These are phyloP conservation scores for Penicillium sp. DNA, from an alignment of 2,329 filamentous ascomycete species.

Conservation along the genomic window DNA sequence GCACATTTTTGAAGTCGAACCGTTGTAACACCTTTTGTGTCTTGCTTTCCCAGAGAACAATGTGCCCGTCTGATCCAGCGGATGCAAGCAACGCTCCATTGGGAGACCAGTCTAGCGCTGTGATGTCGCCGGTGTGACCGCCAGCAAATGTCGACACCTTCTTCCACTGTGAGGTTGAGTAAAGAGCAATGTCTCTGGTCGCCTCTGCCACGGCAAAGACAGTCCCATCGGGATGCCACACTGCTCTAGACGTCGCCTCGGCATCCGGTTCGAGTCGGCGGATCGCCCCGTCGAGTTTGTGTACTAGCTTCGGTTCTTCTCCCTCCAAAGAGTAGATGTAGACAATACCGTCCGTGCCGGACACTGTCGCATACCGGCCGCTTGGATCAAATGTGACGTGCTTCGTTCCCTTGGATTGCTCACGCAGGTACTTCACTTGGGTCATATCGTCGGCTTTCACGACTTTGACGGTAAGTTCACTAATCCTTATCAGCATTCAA, in stretches of 20 bases:
- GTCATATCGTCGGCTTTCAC: constrained; percentile 79
- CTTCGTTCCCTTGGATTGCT: constrained; percentile 85
- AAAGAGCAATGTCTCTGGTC: constrained; percentile 78
- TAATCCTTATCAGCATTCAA: constrained; percentile 31
- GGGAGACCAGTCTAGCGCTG: constrained; percentile 86
- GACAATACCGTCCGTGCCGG: constrained; percentile 83
- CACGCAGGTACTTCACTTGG: constrained; percentile 73
- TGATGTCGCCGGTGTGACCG: constrained; percentile 82
- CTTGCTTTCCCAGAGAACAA: constrained; percentile 80
- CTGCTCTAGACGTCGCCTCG: constrained; percentile 71
- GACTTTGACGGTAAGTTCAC: constrained; percentile 84
- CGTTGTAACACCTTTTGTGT: constrained; percentile 78
- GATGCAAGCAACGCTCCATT: constrained; percentile 85
- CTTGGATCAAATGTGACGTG: constrained; percentile 85
- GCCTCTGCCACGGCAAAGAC: constrained; percentile 85
- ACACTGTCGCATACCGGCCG: constrained; percentile 73
- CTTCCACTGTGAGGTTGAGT: constrained; percentile 89
- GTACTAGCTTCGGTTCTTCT: constrained; percentile 77
- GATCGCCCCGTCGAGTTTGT: constrained; percentile 84
- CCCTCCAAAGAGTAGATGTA: constrained; percentile 85
- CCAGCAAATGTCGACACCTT: constrained; percentile 76
- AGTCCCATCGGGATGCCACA: constrained; percentile 93
- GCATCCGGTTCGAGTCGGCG: constrained; percentile 74
- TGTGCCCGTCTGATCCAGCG: constrained; percentile 52
- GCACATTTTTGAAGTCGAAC: constrained; percentile 78